Conservation (phyloP, 257 asterid species). For the Fraxinus pennsylvanica region DNA sequence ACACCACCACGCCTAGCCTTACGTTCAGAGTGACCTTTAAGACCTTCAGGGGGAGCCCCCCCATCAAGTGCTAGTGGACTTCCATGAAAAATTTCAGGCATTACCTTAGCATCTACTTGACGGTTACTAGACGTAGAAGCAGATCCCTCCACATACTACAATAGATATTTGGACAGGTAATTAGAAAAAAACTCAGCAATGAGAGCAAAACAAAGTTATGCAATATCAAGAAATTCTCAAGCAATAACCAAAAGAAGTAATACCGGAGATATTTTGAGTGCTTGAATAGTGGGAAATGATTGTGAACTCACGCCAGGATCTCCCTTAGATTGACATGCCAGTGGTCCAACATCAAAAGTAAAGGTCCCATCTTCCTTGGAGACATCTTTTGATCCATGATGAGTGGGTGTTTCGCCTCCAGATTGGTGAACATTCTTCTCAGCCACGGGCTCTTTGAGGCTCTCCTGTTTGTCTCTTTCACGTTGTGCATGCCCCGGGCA, state of each 20-base stretch:
- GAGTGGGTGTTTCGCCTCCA: constrained; percentile 25
- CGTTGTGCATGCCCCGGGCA: constrained; percentile 38
- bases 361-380: constrained; percentile 55
- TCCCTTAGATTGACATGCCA: constrained; percentile 48
- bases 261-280: constrained; percentile 56
- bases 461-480: constrained; percentile 31
- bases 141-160: constrained; percentile 61
- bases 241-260: constrained; percentile 25
- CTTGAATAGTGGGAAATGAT: constrained; percentile 46
- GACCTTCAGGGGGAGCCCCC: constrained; percentile 37
- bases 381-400: constrained; percentile 39
- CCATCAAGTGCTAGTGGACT: constrained; percentile 43
- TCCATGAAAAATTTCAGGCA: constrained; percentile 51
- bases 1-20: constrained; percentile 71
- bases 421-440: constrained; percentile 36
- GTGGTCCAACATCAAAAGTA: constrained; percentile 57
- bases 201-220: constrained; percentile 8
- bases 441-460: constrained; percentile 24
- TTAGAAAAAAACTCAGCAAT: constrained; percentile 15
- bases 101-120: constrained; percentile 40
- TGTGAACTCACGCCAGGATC: constrained; percentile 39
- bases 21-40: constrained; percentile 52
- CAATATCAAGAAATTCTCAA: constrained; percentile 9
- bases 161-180: constrained; percentile 23
- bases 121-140: constrained; percentile 46